phyloP scores from a whole-genome alignment of 768 basidiomycete genomes.

The Leccinellum albellum region DNA sequence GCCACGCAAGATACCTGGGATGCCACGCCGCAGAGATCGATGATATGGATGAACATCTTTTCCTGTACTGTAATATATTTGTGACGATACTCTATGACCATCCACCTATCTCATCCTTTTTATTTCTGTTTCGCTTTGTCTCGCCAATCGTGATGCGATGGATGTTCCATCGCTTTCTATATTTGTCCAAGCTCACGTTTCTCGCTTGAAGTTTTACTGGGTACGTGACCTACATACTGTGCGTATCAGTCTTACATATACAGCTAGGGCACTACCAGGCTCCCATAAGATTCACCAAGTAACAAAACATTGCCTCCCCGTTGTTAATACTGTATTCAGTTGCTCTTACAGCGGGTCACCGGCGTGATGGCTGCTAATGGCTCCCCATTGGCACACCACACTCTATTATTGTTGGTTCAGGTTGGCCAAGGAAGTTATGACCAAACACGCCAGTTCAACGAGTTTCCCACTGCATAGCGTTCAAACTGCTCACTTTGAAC shows the following conservation, averaged over 20 bases:
- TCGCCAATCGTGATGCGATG: constrained; percentile 26
- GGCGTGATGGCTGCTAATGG: constrained; percentile 1
- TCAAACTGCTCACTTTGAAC: not conserved
- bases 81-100: constrained; percentile 12
- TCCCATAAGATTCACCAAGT: too few species aligned
- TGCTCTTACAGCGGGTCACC: constrained; percentile 1
- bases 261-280: too few species aligned
- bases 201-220: too few species aligned
- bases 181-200: too few species aligned
- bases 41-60: constrained; percentile 6
- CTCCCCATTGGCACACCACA: not conserved
- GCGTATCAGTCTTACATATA: too few species aligned
- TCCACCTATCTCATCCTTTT: constrained; percentile 30
- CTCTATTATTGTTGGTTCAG: not conserved
- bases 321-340: not conserved
- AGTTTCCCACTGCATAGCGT: not conserved
- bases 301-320: not conserved
- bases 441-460: not conserved
- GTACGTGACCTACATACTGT: too few species aligned
- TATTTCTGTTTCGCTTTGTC: constrained; percentile 29
- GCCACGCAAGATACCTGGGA: constrained; percentile 58
- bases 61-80: constrained; percentile 25
- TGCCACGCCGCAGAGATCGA: constrained; percentile 44
- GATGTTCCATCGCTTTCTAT: constrained; percentile 22
- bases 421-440: not conserved